Evolutionary conservation across 2,329 filamentous ascomycete genomes (phyloP).

Genomic region (Apiospora arundinis): DNA sequence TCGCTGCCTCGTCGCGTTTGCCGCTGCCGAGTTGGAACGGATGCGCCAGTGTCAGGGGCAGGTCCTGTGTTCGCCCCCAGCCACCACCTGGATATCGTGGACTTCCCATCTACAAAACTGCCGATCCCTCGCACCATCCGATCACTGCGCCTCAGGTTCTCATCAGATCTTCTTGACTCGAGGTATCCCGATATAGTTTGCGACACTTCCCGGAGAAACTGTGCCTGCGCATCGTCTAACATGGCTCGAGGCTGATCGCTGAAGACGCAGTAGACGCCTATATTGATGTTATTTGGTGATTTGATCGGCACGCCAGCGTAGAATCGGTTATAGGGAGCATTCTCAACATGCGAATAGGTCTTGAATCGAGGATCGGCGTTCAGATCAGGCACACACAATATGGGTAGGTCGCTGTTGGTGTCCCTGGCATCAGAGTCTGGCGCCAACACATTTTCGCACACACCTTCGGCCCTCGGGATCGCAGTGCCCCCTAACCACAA

Average conservation of each 20-base stretch:
- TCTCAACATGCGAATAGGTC: slow-evolving; percentile 33
- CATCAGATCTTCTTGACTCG: slow-evolving; percentile 23
- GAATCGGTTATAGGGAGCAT: slow-evolving; percentile 31
- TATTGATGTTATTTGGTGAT: slow-evolving; percentile 27
- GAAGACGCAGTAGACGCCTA: slow-evolving; percentile 28
- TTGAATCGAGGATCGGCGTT: slow-evolving; percentile 38
- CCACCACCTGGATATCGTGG: slow-evolving; percentile 31
- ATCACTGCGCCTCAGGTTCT: slow-evolving; percentile 27
- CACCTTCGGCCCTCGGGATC: slow-evolving; percentile 37
- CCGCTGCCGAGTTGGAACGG: background rate
- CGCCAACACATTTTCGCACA: slow-evolving; percentile 41
- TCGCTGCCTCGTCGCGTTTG: background rate
- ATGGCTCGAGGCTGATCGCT: slow-evolving; percentile 24
- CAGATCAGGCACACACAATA: slow-evolving; percentile 45
- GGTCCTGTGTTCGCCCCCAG: slow-evolving; percentile 28
- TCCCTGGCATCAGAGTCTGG: slow-evolving; percentile 16
- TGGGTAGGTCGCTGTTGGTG: slow-evolving; percentile 33
- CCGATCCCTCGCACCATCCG: slow-evolving; percentile 34
- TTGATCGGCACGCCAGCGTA: slow-evolving; percentile 30
- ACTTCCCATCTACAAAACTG: slow-evolving; percentile 32
- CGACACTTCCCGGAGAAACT: slow-evolving; percentile 29
- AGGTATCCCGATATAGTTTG: slow-evolving; percentile 28
- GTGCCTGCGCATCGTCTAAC: slow-evolving; percentile 10
- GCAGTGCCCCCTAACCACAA: slow-evolving; percentile 39
- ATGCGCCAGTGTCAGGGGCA: slow-evolving; percentile 17